Base-by-base conservation (phyloP, 2,329 filamentous ascomycete species). In the Graphium sp. region DNA sequence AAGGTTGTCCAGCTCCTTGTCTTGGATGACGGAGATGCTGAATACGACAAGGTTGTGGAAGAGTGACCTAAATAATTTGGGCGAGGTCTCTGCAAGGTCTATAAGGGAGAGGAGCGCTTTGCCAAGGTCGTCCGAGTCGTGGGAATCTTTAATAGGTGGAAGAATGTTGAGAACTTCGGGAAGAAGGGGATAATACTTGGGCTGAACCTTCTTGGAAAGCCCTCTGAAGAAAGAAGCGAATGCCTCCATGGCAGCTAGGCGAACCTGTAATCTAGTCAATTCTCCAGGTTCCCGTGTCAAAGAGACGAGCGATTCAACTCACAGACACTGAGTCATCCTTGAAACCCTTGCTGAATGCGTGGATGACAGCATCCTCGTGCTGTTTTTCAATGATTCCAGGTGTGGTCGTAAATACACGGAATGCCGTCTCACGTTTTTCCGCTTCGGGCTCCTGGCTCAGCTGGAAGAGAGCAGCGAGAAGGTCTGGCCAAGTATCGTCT, bases 201-300 rank as follows among this genome's bases (percentile, higher is more conserved):
- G 56, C 52, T 94, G 85, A 11, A 70, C 68, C 55, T 91, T 93
- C 60, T 91, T 94, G 46, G 60, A 67, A 41, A 95, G 72, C 32
- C 78, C 89, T 39, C 82, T 72, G 66, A 98, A 98, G 59, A 98
- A 95, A 4, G 85, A 76, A 12, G 87, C 80, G 48, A 98, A 98
- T 6, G 89, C 89, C 48, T 94, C 85, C 74, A 95, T 92, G 32
- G 89, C 85, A 26, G 85, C 77, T 33, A 98, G 72, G 38, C 84
- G 80, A 33, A 98, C 87, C 71, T 87, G 29, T 16, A 18, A 30
- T 18, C 12, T 12, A 11, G n/a, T 20, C 11, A n/a, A 11, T 24
- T 5, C 9, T 16, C 12, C 18, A 12, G 3, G 7, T 13, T 9
- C 10, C 7, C 17, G 28, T 18, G 24, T 16, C 5, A 11, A 17